phyloP scores from a whole-genome alignment of 805 yeast species.

The Zygoascus biomembranicola region DNA sequence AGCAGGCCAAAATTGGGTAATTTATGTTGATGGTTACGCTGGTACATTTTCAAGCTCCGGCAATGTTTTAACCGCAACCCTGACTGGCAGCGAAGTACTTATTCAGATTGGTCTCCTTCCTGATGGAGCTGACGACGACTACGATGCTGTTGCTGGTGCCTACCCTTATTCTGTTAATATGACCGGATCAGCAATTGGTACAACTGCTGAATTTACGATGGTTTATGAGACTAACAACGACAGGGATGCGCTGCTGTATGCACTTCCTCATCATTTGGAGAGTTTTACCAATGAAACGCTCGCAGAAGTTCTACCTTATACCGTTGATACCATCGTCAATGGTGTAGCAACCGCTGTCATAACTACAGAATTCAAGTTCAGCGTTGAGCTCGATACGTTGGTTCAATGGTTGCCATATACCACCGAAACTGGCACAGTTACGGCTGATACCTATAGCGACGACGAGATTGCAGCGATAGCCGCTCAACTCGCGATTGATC shows the following conservation, averaged over 20 bases:
- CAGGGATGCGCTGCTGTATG: constrained; percentile 45
- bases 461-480: constrained; percentile 41
- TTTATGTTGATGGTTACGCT: too few relatives aligned
- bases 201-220: constrained; percentile 43
- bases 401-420: constrained; percentile 31
- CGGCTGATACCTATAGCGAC: constrained; percentile 32
- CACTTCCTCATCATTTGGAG: constrained; percentile 57
- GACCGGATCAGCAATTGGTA: constrained; percentile 39
- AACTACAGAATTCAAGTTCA: constrained; percentile 31
- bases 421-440: constrained; percentile 31
- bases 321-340: constrained; percentile 24
- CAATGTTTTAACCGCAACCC: too few relatives aligned
- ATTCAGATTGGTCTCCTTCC: constrained; percentile 47
- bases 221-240: constrained; percentile 41
- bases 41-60: too few relatives aligned
- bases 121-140: too few relatives aligned
- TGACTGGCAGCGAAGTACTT: constrained; percentile 31
- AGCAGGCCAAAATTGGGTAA: constrained; percentile 33
- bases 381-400: constrained; percentile 49
- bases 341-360: constrained; percentile 22
- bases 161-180: constrained; percentile 46
- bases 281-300: constrained; percentile 35
- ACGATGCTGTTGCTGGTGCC: constrained; percentile 59
- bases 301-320: constrained; percentile 34
- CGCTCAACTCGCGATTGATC: constrained; percentile 28